Evolutionary conservation across 768 basidiomycete genomes (phyloP), one percentile per base, ranked within the genome.

Genomic region (Tylopilus plumbeoviolaceoides): DNA sequence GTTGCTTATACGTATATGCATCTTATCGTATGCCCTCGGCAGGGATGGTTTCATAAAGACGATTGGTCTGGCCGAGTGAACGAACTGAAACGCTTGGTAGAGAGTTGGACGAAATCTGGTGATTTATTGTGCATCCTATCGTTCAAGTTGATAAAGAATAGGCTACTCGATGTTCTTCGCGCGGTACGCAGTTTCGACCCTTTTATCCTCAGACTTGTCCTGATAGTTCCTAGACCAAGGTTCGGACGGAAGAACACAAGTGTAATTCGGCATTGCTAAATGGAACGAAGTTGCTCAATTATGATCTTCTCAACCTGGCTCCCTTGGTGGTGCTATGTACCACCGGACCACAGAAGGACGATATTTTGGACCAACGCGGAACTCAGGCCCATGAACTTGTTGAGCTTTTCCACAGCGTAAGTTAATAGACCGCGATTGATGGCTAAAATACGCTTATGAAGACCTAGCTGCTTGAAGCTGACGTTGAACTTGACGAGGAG

Each of bases 1-100:
- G 59, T 68, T 7, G 68, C 66, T 25, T 68, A 70, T 39, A 56
- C 57, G 3, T 67, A 63, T 28, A 67, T 68, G 6, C 68, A 67
- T 46, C 27, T 67, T 23, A 25, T 58, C 11, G 6, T 18, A 38
- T 67, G 66, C 25, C 39, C 55, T 48, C 44, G 33, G 30, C 55
- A 47, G 23, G 21, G 57, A 38, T 58, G 46, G 63, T 1, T 54
- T 45, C 44, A 5, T 4, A 38, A 14, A 12, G 52, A 53, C 15
- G 48, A 56, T 39, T 61, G 57, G 61, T 52, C 47, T 3, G 20
- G 2, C 11, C 47, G 45, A 21, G 33, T 53, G 42, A 40, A 43
- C 1, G 30, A 54, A n/a, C 39, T 67, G 41, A 41, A 58, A 31
- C n/a, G 21, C 21, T 14, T 43, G 41, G 53, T 54, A 20, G 44